These are phyloP conservation scores for Citrus inodora DNA, from an alignment of 345 rosid genomes.

Conservation along the genomic window DNA sequence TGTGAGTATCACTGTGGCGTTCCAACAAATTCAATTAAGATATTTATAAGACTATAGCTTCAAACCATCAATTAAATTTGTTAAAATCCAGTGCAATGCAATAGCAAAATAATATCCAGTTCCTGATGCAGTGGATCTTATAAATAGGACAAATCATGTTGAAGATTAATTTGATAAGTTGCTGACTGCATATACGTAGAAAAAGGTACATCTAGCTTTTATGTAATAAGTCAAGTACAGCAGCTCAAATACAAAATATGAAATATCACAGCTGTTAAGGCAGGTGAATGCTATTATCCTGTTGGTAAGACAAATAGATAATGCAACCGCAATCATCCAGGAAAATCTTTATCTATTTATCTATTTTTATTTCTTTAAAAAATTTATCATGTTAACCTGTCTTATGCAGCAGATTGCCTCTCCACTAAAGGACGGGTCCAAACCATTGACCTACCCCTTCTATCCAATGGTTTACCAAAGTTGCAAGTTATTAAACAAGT, in stretches of 20 bases:
- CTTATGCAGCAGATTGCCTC: not conserved
- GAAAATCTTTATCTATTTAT: not conserved
- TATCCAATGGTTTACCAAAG: not conserved
- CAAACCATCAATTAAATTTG: not conserved
- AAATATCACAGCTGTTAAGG: not conserved
- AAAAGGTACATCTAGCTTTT: not conserved
- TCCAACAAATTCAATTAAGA: conserved; percentile 5
- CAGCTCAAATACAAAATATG: not conserved
- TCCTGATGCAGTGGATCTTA: not conserved
- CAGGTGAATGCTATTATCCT: not conserved
- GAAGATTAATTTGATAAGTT: not conserved
- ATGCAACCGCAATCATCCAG: not conserved
- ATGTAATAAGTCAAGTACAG: not conserved
- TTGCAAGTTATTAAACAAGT: too few relatives aligned
- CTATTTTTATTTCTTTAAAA: not conserved
- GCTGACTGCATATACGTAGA: not conserved
- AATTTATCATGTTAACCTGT: not conserved
- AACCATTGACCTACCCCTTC: not conserved
- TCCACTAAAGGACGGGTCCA: not conserved
- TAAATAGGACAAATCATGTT: not conserved
- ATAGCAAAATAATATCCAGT: not conserved
- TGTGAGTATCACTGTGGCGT: conserved; percentile 36
- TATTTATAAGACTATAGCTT: not conserved
- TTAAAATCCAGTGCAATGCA: not conserved
- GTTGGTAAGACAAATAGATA: not conserved